Base-by-base conservation (phyloP, 2,329 filamentous ascomycete species). In the Phoma herbarum region DNA sequence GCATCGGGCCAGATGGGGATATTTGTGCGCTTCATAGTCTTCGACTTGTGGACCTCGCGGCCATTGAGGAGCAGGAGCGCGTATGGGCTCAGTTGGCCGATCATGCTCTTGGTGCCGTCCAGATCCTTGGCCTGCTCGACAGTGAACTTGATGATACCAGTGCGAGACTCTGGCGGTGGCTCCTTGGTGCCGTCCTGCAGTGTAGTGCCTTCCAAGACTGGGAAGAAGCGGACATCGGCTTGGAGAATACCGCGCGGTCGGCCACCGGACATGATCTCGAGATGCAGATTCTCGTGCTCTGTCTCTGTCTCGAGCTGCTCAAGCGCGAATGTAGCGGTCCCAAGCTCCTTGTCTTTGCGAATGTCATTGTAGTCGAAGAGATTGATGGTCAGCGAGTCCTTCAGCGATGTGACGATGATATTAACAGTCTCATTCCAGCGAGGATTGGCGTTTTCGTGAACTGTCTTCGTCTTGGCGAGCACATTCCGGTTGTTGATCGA, bases 361-460 rank as follows among this genome's bases (percentile, higher is more conserved):
- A 91, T 91, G 57, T 97, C 95, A 70, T 99, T 99, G 84, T 89
- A 97, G 77, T 99, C 95, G 71, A 88, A 97, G 28, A 97, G 77
- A 55, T 90, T 87, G 55, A 99, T 85, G 22, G 94, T 95, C 54
- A 99, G 83, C 26, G 90, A 85, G 74, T 99, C 95, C 58, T 90
- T 91, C 74, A 96, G 90, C 4, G 92, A 96, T 1, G 92, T 96
- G 65, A 99, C 84, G 64, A 99, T 95, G 68, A 98, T 87, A 75
- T 97, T 97, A 73, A 97, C 88, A 0, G 95, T 99, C 79, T 99
- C 94, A 71, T 95, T 96, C 95, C 95, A 99, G 69, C 90, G 87
- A 7, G 95, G 95, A 72, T 92, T 96, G 49, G 89, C 82, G 55
- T 90, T 95, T 72, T 97, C 92, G 60, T 89, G 86, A 61, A 97